Base-by-base conservation (phyloP, 2,329 filamentous ascomycete species). In the Epichloe hybrida region DNA sequence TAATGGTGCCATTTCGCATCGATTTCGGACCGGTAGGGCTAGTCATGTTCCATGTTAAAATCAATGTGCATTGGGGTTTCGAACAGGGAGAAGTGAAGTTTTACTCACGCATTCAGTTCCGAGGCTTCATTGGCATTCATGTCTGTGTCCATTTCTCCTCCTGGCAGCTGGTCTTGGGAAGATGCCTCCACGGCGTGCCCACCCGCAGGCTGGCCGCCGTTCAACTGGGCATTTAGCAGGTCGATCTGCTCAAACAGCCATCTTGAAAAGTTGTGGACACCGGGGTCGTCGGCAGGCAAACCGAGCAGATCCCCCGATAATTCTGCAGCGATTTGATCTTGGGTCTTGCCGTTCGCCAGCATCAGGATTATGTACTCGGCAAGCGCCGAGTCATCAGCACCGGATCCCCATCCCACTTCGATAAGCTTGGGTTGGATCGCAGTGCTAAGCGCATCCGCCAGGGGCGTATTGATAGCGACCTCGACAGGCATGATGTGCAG, bases 341-440 rank as follows among this genome's bases (percentile, higher is more conserved):
- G 84, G 4, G 86, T 89, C 69, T 95, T 96, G 61, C 90, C 88
- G 69, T 96, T 97, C 55, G 88, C 88, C 35, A 98, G 79, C 91
- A 97, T 96, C 56, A 97, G 80, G 53, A 97, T 85, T 58, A 98
- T 93, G 71, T 97, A 98, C 71, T 98, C 93, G 53, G 89, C 84
- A 53, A 98, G 79, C 38, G 84, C 83, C 66, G 91, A 88, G 59
- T 88, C 85, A 51, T 71, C 70, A 54, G 84, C 86, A 58, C 84
- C 84, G 34, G 85, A 83, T 55, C 83, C 89, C 91, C 93, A 97
- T 61, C 90, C 91, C 58, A 90, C 84, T 69, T 98, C 91, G 53
- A 88, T 80, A 52, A 98, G 76, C 72, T 97, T 97, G 35, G 88
- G 85, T 69, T 93, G 87, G 56, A 97, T 89, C 41, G 83, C 84